Evolutionary conservation across 768 basidiomycete genomes (phyloP), one percentile per base, ranked within the genome.

Genomic region (Hortiboletus flavorubellus): DNA sequence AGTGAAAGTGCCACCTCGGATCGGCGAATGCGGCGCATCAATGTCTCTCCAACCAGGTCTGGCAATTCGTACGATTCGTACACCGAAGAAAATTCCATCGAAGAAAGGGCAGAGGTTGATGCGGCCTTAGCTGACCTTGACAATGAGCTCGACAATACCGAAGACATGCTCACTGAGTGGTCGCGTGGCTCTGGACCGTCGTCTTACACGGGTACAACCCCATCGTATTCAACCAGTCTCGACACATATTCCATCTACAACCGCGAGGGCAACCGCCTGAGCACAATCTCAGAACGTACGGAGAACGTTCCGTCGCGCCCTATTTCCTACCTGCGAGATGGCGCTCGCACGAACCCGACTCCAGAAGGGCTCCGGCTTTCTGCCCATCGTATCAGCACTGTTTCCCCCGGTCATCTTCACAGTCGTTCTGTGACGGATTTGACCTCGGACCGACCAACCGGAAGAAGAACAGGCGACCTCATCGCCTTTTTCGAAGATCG

Each of bases 241-340:
- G 70, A 72, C 59, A 71, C 78, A 1, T 76, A 71, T 47, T 62
- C 68, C 37, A 63, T 73, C 44, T 59, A 71, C 23, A 72, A 75
- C 44, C 73, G 77, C 14, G 76, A 75, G 43, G 80, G 82, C 10
- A 71, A 76, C 26, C 67, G 77, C 34, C 76, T 92, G 18, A 92
- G 90, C 64, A 86, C 81, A 3, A 93, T 93, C 55, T 82, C 89
- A 4, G 91, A 93, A 67, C 80, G 78, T 44, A 90, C 87, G 1
- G 91, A 93, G 70, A 83, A 87, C 33, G 73, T 76, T 2, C 71
- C 73, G 0, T 80, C 87, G 1, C 82, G 88, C 30, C 88, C 88
- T 0, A 63, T 68, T 6, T 81, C 80, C 4, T 66, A 72, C 52
- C 79, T 83, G 38, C 66, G 68, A 15, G 67, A 62, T 35, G 56